Conservation (phyloP, 495 filamentous ascomycete species). For the Penicillium silybi region DNA sequence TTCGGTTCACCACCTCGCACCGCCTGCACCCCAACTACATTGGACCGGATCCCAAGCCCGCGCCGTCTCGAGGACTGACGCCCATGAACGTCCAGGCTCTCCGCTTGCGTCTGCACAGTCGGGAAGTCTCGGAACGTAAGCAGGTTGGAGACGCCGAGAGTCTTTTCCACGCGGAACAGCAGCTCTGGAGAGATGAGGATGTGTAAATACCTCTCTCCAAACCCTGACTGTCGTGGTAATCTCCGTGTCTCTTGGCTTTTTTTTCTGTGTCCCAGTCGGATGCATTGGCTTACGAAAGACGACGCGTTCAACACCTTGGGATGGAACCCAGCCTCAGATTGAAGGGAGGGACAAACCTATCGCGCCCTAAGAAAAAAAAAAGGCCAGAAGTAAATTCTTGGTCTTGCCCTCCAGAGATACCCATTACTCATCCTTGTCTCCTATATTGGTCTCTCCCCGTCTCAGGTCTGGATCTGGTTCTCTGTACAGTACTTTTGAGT, state of each 20-base stretch:
- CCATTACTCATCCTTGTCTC: constrained; percentile 5
- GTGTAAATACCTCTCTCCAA: constrained; percentile 6
- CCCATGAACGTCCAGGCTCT: constrained; percentile 58
- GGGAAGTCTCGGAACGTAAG: constrained; percentile 77
- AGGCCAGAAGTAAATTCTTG: not conserved
- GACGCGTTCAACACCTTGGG: constrained; percentile 5
- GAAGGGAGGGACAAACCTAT: not conserved
- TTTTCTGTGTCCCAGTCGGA: not conserved
- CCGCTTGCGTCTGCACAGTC: constrained; percentile 47
- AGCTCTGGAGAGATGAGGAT: constrained; percentile 18
- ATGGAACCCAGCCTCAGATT: not conserved
- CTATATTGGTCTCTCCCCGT: not conserved
- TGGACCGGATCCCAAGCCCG: constrained; percentile 33
- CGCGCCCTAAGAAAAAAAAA: not conserved
- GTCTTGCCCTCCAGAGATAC: constrained; percentile 14
- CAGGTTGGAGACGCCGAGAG: constrained; percentile 81
- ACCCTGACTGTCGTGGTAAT: constrained; percentile 1
- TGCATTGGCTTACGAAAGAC: not conserved
- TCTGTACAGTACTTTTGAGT: constrained; percentile 21
- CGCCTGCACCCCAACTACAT: constrained; percentile 42
- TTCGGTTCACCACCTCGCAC: constrained; percentile 44
- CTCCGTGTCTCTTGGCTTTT: constrained; percentile 2
- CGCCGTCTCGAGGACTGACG: constrained; percentile 81
- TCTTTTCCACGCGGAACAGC: constrained; percentile 42
- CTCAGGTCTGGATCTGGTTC: constrained; percentile 6